Conservation (phyloP, 306 rosid species). For the Mucuna pruriens region DNA sequence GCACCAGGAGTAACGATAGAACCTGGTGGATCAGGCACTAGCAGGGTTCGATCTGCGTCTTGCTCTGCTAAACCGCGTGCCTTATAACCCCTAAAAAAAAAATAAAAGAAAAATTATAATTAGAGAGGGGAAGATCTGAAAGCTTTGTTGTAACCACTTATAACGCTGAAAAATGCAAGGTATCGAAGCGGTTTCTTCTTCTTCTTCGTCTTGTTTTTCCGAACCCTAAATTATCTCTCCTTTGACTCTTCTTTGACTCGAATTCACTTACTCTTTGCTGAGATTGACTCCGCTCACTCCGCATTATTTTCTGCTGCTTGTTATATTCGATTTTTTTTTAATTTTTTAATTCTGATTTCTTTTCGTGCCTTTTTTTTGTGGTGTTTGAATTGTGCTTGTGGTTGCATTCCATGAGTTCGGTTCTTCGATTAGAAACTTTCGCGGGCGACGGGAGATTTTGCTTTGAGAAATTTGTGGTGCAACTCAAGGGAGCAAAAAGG, state of each 20-base stretch:
- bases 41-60: conserved; percentile 37
- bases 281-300: conserved; percentile 4
- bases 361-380: neutral
- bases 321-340: neutral
- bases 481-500: neutral
- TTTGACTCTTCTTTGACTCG: conserved; percentile 47
- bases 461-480: conserved; percentile 17
- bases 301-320: conserved; percentile 22
- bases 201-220: neutral
- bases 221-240: conserved; percentile 56
- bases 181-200: conserved; percentile 25
- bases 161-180: conserved; percentile 56
- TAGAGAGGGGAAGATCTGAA: conserved; percentile 53
- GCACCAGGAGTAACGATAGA: neutral
- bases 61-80: neutral
- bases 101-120: neutral
- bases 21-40: conserved; percentile 29
- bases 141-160: conserved; percentile 34
- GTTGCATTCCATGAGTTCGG: conserved; percentile 26
- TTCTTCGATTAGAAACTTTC: conserved; percentile 32
- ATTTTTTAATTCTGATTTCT: neutral
- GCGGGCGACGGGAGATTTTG: neutral
- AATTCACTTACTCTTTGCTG: conserved; percentile 2
- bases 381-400: conserved; percentile 27
- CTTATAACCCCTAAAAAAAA: neutral